Base-by-base conservation (phyloP, 495 filamentous ascomycete genomes). In the Penicillium longicatenatum region DNA sequence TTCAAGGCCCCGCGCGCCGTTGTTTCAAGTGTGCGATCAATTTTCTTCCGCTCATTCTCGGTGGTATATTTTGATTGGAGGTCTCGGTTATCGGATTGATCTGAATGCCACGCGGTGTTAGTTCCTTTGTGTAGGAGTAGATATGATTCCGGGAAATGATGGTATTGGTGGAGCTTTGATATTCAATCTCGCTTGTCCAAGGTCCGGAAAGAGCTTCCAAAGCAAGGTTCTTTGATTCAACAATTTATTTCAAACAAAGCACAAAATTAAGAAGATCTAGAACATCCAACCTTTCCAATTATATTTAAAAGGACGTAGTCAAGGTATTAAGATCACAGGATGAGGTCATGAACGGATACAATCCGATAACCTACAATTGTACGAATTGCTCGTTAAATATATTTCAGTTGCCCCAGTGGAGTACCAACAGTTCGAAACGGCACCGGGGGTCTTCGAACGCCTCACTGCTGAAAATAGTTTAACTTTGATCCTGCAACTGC, bases 1-100 rank as follows among this genome's bases (percentile, higher is more conserved):
- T 39, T 39, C 14, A 39, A 39, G 31, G 35, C 14, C 35, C 35
- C 35, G 35, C 35, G 33, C 33, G 35, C 35, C 35, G 35, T 39
- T 39, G 35, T 39, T 39, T 39, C 35, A 39, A n/a, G 35, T 39
- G 35, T 39, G 35, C 35, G 35, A 39, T 39, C 35, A 39, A 39
- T 39, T 39, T 17, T 39, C n/a, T n/a, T 14, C 6, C 2, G 11
- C 31, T 33, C 3, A 33, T 33, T 12, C 11, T 33, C 11, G 26
- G 31, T 33, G 31, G 31, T 33, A 9, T 33, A 33, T 33, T 33
- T 9, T 33, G 31, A 33, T 33, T 33, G 31, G 31, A 26, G 31
- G 9, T 33, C 31, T 33, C 31, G 11, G 6, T 33, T 33, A 33
- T 33, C 31, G 31, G 3, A 33, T 10, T 33, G 31, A 33, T 26